Evolutionary conservation across 768 basidiomycete species (phyloP).

Genomic region (Suillus discolor): DNA sequence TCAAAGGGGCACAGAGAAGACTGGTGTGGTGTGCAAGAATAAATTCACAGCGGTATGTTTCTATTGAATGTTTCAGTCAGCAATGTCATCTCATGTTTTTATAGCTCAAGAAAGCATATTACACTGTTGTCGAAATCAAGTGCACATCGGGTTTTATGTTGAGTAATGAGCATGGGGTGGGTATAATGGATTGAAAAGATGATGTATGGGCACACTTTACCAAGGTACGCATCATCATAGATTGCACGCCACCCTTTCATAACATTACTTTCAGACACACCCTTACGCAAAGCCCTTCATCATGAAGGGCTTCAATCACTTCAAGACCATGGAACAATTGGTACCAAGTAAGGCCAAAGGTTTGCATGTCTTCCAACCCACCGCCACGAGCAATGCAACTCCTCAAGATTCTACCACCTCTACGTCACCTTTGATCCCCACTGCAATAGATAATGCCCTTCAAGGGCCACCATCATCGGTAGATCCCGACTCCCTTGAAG

Average conservation of each 20-base stretch:
- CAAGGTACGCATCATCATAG: not conserved
- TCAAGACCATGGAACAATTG: not conserved
- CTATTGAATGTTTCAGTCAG: not conserved
- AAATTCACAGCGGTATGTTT: conserved; percentile 23
- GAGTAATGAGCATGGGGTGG: not conserved
- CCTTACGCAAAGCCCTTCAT: not conserved
- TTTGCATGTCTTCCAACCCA: not conserved
- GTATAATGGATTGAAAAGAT: not conserved
- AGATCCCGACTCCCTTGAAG: too few species aligned
- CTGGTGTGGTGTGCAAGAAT: conserved; percentile 18
- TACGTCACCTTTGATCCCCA: too few species aligned
- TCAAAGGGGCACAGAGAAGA: conserved; percentile 21
- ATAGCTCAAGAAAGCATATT: conserved; percentile 4
- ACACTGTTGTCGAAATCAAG: not conserved
- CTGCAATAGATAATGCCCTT: too few species aligned
- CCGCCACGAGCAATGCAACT: too few species aligned
- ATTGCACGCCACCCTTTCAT: not conserved
- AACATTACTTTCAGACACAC: not conserved
- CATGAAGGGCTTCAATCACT: not conserved
- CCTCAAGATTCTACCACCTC: too few species aligned
- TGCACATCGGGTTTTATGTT: conserved; percentile 4
- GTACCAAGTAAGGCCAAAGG: not conserved
- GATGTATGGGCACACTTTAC: not conserved
- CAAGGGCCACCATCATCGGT: too few species aligned
- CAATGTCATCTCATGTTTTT: not conserved